Conservation (phyloP, 164 flowering plant genomes). For the Echeveria elegans region DNA sequence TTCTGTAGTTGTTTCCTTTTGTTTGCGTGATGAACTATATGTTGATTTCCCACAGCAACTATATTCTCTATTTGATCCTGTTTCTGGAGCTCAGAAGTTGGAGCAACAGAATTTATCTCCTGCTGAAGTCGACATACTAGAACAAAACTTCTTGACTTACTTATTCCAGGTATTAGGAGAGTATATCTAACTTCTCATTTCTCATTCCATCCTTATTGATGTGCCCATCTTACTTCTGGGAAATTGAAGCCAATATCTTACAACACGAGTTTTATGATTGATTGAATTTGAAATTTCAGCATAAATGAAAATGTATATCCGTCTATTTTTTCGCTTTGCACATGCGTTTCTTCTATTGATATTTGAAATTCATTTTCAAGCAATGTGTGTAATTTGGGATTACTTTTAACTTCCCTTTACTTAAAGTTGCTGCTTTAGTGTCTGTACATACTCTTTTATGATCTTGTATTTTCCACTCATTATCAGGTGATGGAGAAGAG, state of each 20-base stretch:
- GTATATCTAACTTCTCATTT: not conserved
- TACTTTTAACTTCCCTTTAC: not conserved
- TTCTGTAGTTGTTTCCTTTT: not conserved
- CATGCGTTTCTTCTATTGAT: not conserved
- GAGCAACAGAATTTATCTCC: slow-evolving; percentile 67
- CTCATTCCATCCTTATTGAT: not conserved
- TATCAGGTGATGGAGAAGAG: slow-evolving; percentile 83
- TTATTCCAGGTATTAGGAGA: slow-evolving; percentile 51
- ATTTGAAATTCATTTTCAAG: not conserved
- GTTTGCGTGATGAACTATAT: not conserved
- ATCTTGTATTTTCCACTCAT: not conserved
- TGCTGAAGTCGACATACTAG: slow-evolving; percentile 65
- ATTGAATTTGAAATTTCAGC: not conserved
- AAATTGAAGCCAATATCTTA: not conserved
- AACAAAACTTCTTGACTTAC: slow-evolving; percentile 72
- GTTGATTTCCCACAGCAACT: slow-evolving; percentile 55
- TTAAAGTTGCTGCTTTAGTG: not conserved
- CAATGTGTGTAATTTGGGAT: not conserved
- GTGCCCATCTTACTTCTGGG: not conserved
- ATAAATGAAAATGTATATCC: not conserved
- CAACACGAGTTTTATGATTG: not conserved
- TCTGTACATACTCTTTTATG: not conserved
- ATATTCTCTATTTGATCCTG: slow-evolving; percentile 81
- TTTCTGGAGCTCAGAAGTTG: slow-evolving; percentile 61
- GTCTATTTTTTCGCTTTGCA: not conserved